Conservation (phyloP, 2,329 filamentous ascomycete species). For the Exophiala alcalophila region DNA sequence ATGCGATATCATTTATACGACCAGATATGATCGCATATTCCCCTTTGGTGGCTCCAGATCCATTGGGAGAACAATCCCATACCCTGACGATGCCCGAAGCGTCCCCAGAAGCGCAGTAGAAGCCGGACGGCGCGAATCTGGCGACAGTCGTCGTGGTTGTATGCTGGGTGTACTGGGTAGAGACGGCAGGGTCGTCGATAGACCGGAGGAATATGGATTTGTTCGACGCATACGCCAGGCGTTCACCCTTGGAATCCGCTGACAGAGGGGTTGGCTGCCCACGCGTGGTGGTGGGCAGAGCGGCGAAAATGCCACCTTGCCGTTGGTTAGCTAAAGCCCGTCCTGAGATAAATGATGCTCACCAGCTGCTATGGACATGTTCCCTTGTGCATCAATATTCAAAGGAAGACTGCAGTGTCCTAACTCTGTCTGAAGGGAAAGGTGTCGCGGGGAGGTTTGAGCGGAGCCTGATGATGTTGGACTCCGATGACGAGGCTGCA, state of each 20-base stretch:
- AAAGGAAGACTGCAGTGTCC: conserved; percentile 12
- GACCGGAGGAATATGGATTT: conserved; percentile 96
- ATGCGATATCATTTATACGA: conserved; percentile 92
- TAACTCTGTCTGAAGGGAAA: too few species aligned
- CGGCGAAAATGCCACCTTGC: conserved; percentile 73
- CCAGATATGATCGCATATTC: conserved; percentile 94
- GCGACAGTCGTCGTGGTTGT: conserved; percentile 86
- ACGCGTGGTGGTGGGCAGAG: conserved; percentile 76
- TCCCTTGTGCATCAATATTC: conserved; percentile 9
- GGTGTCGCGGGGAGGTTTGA: too few species aligned
- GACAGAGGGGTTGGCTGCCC: conserved; percentile 88
- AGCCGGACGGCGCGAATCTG: conserved; percentile 89
- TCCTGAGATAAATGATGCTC: conserved; percentile 12
- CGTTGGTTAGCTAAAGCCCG: conserved; percentile 29
- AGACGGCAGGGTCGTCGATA: conserved; percentile 81
- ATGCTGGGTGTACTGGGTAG: conserved; percentile 90
- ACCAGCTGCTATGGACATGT: conserved; percentile 49
- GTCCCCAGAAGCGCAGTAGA: conserved; percentile 92
- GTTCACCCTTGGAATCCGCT: conserved; percentile 81
- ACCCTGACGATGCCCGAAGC: conserved; percentile 78
- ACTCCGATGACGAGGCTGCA: conserved; percentile 13
- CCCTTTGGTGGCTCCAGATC: conserved; percentile 71
- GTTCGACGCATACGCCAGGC: conserved; percentile 88
- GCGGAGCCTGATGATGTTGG: too few species aligned
- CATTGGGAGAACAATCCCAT: conserved; percentile 84